A percentile compares a stretch with the other conserved stretches of the same genome.
Evolutionary conservation across 1,284 basidiomycete species (phyloP).

Genomic region (Tilletiopsis washingtonensis): DNA sequence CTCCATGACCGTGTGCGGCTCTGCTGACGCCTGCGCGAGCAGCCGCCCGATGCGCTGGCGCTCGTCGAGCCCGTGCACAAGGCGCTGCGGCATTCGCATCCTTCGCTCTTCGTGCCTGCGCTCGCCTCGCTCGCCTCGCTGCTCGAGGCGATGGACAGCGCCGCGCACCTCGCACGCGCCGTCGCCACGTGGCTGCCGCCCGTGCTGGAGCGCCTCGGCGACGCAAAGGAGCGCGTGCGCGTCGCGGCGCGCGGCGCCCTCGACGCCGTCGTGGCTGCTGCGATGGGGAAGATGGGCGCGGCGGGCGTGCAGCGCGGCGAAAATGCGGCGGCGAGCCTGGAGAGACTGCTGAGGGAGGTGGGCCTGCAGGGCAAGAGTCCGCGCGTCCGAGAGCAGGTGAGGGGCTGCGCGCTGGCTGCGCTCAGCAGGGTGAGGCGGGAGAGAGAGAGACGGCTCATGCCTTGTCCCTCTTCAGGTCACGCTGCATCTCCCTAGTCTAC

Average conservation of each 20-base stretch:
- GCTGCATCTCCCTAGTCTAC: too few species aligned
- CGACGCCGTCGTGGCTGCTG: neutral
- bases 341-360: conserved; percentile 34
- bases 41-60: conserved; percentile 10
- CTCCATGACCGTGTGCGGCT: too few species aligned
- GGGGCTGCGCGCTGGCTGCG: too few species aligned
- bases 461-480: conserved; percentile 1
- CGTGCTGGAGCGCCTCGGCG: conserved; percentile 72
- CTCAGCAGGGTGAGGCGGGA: neutral
- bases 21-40: conserved; percentile 11
- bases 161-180: conserved; percentile 60
- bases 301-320: conserved; percentile 61
- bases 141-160: conserved; percentile 51
- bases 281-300: conserved; percentile 61
- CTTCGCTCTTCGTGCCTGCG: neutral
- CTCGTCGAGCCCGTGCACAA: neutral
- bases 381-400: conserved; percentile 6
- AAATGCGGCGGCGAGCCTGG: conserved; percentile 65
- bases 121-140: neutral
- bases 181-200: conserved; percentile 63
- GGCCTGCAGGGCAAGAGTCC: conserved; percentile 28
- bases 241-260: conserved; percentile 64
- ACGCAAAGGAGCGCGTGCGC: conserved; percentile 63
- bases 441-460: conserved; percentile 6
- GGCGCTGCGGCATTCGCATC: neutral